Evolutionary conservation across 164 flowering plant species (phyloP).

Genomic region (Kingdonia uniflora): DNA sequence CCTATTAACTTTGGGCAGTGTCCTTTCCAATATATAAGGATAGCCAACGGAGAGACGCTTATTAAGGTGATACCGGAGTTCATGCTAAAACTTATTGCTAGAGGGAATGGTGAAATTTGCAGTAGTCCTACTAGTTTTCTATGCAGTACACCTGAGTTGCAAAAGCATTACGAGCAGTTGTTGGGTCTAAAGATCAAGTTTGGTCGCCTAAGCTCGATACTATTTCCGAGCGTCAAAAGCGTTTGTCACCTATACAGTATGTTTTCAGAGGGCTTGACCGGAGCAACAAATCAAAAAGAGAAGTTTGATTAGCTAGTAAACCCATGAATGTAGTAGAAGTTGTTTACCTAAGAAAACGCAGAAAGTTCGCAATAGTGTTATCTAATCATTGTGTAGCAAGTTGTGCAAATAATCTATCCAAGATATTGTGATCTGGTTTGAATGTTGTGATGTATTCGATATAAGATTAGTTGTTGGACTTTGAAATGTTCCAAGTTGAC

Average conservation of each 20-base stretch:
- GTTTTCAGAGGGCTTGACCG: too few relatives aligned
- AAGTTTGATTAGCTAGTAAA: too few relatives aligned
- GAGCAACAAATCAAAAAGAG: background rate
- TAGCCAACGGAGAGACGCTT: conserved; percentile 40
- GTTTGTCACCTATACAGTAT: conserved; percentile 42
- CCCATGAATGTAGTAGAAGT: too few relatives aligned
- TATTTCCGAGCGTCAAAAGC: conserved; percentile 45
- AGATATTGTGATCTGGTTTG: too few relatives aligned
- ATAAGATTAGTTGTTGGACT: too few relatives aligned
- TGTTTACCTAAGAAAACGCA: too few relatives aligned
- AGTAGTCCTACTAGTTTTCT: conserved; percentile 19
- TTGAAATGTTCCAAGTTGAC: too few relatives aligned
- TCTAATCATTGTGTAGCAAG: too few relatives aligned
- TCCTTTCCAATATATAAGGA: conserved; percentile 62
- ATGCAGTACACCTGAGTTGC: conserved; percentile 87
- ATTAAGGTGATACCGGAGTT: conserved; percentile 75
- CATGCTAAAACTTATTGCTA: conserved; percentile 27
- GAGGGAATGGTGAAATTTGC: conserved; percentile 5
- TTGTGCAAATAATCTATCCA: too few relatives aligned
- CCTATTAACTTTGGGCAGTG: conserved; percentile 26
- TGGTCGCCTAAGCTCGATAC: conserved; percentile 95
- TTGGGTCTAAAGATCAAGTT: conserved; percentile 47
- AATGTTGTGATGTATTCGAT: too few relatives aligned
- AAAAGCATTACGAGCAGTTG: conserved; percentile 68
- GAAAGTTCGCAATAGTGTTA: too few relatives aligned